Base-by-base conservation (phyloP, 2,329 filamentous ascomycete species). In the Aspergillus niger region DNA sequence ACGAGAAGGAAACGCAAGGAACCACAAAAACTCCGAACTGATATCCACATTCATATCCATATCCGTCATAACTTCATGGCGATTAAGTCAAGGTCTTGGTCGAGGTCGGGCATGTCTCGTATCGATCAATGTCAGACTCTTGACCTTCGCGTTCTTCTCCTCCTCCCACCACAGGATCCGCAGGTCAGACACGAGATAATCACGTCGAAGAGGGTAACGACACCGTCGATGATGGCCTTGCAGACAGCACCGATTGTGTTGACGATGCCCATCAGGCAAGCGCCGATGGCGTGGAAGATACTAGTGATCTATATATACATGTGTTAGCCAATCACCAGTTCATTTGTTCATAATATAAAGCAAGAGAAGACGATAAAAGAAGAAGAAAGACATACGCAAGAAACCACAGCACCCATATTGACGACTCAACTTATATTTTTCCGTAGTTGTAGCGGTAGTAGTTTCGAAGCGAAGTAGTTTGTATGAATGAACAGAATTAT, bases 401-500 rank as follows among this genome's bases (percentile, higher is more conserved):
- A 93, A 67, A 92, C 82, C 72, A 95, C 88, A 77, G 89, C 90
- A 80, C 91, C 91, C 91, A 95, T 94, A 68, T 77, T 88, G 78
- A 70, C 22, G 22, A 39, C 11, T 57, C 39, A 20, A 62, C 68
- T 22, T 56, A 24, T 36, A 55, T 3, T 30, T 10, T 55, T 58
- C 22, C 43, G 47, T 54, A n/a, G n/a, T 62, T 43, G 58, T 48
- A 57, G 48, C 48, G 28, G 48, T 49, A 15, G 50, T 64, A 52
- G 58, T 54, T 20, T 22, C 44, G 7, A 36, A 20, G 49, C 7
- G 44, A n/a, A 30, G 5, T 52, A 20, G n/a, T 11, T 24, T 13
- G 20, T 2, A 8, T n/a, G 44, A 10, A 39, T 47, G 51, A 20
- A 5, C 30, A 17, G 20, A 15, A 8, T 55, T 55, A 55, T 47